Conservation (phyloP, 495 filamentous ascomycete species). For the Penicillium malachiteum region DNA sequence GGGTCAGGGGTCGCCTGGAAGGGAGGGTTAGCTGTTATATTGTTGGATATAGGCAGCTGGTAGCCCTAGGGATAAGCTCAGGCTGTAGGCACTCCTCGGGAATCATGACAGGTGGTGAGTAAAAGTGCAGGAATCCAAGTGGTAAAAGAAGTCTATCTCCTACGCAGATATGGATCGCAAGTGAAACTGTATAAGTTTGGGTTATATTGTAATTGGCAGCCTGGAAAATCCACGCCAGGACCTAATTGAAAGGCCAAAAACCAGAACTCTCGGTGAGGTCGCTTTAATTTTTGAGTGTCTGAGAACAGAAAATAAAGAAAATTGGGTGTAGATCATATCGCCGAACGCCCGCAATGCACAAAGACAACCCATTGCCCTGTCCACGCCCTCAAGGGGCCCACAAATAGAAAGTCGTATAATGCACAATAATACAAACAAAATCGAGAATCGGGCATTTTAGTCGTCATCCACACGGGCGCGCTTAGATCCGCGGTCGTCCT, state of each 20-base stretch:
- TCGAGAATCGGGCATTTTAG: slow-evolving; percentile 11
- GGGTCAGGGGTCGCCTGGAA: no score
- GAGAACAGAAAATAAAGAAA: neutral
- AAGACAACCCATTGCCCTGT: neutral
- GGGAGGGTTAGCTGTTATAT: no score
- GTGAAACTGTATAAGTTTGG: no score
- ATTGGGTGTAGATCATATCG: slow-evolving; percentile 5
- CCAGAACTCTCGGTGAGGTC: neutral
- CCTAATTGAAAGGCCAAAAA: neutral
- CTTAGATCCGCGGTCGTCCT: slow-evolving; percentile 62
- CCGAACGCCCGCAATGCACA: slow-evolving; percentile 34
- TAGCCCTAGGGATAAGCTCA: no score
- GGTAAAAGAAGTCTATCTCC: no score
- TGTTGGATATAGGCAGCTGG: no score
- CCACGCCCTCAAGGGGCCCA: neutral
- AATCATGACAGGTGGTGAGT: no score
- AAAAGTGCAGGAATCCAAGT: no score
- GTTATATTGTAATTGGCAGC: no score
- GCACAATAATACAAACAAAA: slow-evolving; percentile 10
- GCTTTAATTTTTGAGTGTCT: slow-evolving; percentile 6
- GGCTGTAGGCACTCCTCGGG: no score
- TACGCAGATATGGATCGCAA: no score
- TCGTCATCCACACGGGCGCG: slow-evolving; percentile 80
- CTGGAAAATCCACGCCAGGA: no score
- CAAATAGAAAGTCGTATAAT: slow-evolving; percentile 6